Percentiles rank a stretch among this genome's conserved stretches.
Evolutionary conservation across 352 stramenopile species (phyloP).

Genomic region (Globisporangium paroecandrum): DNA sequence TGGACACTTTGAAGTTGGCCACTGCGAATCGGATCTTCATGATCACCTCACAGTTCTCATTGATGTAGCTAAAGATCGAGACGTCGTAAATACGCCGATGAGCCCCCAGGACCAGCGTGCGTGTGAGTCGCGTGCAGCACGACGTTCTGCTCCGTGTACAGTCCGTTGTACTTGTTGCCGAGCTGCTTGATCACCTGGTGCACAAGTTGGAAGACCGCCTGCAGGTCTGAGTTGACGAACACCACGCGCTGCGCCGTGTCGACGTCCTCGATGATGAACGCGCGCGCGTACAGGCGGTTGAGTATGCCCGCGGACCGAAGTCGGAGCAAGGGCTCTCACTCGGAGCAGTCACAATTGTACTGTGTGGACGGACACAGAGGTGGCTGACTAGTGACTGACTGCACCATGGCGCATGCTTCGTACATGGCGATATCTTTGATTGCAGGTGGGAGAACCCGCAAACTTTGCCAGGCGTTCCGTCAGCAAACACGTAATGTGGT

Average conservation of each 20-base stretch:
- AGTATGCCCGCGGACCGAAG: slow-evolving; percentile 39
- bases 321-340: no score
- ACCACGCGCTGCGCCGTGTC: slow-evolving; percentile 31
- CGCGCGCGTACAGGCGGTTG: slow-evolving; percentile 59
- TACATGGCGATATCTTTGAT: no score
- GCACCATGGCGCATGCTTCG: no score
- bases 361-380: no score
- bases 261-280: slow-evolving; percentile 56
- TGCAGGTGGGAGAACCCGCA: no score
- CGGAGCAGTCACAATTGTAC: no score
- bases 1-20: slow-evolving; percentile 56
- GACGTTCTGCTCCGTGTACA: slow-evolving; percentile 67
- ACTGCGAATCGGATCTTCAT: slow-evolving; percentile 30
- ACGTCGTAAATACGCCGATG: slow-evolving; percentile 73
- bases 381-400: no score
- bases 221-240: slow-evolving; percentile 49
- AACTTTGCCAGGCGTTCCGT: no score
- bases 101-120: slow-evolving; percentile 68
- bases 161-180: slow-evolving; percentile 23
- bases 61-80: slow-evolving; percentile 35
- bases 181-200: slow-evolving; percentile 46
- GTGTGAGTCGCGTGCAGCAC: slow-evolving; percentile 77
- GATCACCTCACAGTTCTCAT: slow-evolving; percentile 60
- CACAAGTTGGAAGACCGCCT: slow-evolving; percentile 46
- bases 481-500: no score